Evolutionary conservation across 768 basidiomycete genomes (phyloP).

Genomic region (Kwoniella sp.): DNA sequence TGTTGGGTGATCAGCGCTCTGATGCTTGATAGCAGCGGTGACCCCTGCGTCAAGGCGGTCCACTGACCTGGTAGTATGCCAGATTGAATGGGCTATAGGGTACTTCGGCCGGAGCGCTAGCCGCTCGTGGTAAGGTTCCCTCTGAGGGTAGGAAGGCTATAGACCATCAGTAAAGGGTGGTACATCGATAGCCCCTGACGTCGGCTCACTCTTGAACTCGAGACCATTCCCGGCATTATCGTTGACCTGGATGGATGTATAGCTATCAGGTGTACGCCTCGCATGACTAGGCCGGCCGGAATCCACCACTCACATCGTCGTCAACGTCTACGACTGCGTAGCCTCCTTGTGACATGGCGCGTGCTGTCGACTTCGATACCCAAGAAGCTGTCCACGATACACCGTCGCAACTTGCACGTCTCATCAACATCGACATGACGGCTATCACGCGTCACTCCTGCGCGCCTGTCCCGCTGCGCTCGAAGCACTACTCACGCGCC

Average conservation of each 20-base stretch:
- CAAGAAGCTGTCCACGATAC: neutral
- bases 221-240: conserved; percentile 23
- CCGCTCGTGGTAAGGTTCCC: conserved; percentile 10
- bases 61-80: conserved; percentile 45
- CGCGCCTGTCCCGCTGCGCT: too few relatives aligned
- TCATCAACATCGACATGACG: too few relatives aligned
- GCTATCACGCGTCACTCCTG: too few relatives aligned
- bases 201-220: conserved; percentile 47
- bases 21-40: too few relatives aligned
- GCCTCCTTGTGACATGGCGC: conserved; percentile 33
- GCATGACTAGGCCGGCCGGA: too few relatives aligned
- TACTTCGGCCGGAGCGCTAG: conserved; percentile 22
- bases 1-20: conserved; percentile 1
- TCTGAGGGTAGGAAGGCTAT: conserved; percentile 19
- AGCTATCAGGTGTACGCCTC: neutral
- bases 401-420: neutral
- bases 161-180: neutral
- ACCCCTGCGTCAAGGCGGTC: neutral
- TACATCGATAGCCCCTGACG: too few relatives aligned
- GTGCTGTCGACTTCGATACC: neutral
- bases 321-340: conserved; percentile 49
- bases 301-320: conserved; percentile 42
- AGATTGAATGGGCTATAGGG: conserved; percentile 46
- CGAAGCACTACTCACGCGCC: too few relatives aligned
- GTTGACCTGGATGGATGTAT: neutral